Conservation (phyloP, 805 yeast species). For the Pichia californica region DNA sequence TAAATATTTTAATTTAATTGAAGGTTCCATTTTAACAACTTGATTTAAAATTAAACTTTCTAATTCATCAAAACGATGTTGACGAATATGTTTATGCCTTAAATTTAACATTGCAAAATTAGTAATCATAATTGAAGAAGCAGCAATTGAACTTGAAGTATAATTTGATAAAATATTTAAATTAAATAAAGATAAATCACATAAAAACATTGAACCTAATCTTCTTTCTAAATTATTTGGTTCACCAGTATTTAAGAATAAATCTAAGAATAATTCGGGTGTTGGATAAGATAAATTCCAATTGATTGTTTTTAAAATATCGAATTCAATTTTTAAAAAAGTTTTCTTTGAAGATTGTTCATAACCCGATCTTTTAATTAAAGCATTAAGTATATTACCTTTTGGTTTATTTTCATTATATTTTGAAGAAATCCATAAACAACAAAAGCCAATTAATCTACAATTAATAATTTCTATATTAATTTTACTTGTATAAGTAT, state of each 20-base stretch:
- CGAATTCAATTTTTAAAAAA: constrained; percentile 64
- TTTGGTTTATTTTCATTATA: constrained; percentile 47
- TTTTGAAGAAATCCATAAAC: constrained; percentile 42
- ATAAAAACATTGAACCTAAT: constrained; percentile 51
- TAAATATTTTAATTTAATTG: constrained; percentile 23
- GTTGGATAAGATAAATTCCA: constrained; percentile 63
- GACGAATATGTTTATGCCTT: constrained; percentile 27
- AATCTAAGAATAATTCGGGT: constrained; percentile 56
- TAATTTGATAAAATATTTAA: constrained; percentile 48
- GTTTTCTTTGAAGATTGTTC: constrained; percentile 17
- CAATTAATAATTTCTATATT: constrained; percentile 31
- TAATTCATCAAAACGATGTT: constrained; percentile 26
- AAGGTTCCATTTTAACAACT: constrained; percentile 20
- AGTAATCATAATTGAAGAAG: constrained; percentile 45
- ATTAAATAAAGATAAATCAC: constrained; percentile 62
- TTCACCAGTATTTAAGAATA: constrained; percentile 34
- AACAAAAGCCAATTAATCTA: constrained; percentile 36
- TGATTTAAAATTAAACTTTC: constrained; percentile 23
- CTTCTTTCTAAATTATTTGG: constrained; percentile 42
- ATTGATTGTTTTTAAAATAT: constrained; percentile 52
- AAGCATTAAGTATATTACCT: constrained; percentile 32
- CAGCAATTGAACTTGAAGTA: constrained; percentile 40
- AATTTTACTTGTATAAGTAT: constrained; percentile 32
- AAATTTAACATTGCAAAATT: constrained; percentile 39
- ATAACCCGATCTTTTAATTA: constrained; percentile 27